Evolutionary conservation across 2,329 filamentous ascomycete species (phyloP), one percentile per base, ranked within the genome.

Genomic region (Monilinia vaccinii-corymbosi): DNA sequence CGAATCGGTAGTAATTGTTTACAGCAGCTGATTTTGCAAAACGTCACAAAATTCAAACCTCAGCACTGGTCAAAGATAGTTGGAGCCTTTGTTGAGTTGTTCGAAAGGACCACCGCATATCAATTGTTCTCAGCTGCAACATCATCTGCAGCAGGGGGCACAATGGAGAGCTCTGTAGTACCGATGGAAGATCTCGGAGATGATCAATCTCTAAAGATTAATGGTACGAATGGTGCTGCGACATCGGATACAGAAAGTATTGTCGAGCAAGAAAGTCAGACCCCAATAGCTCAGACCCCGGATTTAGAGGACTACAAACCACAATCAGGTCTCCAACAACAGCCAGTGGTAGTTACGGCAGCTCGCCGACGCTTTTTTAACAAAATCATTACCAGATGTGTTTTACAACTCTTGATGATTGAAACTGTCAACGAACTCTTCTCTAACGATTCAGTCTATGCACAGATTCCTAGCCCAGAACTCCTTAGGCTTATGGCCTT

Each of bases 361-460:
- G 91, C 94, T 0, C 88, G 94, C 31, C 85, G 94, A 40, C 88
- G 92, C 56, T 97, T 97, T 78, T 99, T 99, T 81, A 99, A 99
- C 76, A 89, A 93, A 67, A 99, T 99, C 73, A 99, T 99, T 74
- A 97, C 93, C 16, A 93, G 95, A 66, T 99, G 94, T 72, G 95
- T 99, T 4, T 79, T 99, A 10, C 95, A 99, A 74, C 83, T 99
- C 2, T 84, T 99, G 65, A 99, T 99, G 91, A 99, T 99, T 68
- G 95, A 99, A 74, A 99, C 95, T 0, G 95, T 99, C 46, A 95
- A 96, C 70, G 95, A 99, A 74, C 84, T 99, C 52, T 99, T 99
- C 77, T 95, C 91, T 67, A 99, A 97, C 73, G 92, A 97, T 71
- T 84, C 89, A 1, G 95, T 99, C 18, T 99, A 99, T 72, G 81